Base-by-base conservation (phyloP, 2,329 filamentous ascomycete genomes). In the Fragosphaeria purpurea region DNA sequence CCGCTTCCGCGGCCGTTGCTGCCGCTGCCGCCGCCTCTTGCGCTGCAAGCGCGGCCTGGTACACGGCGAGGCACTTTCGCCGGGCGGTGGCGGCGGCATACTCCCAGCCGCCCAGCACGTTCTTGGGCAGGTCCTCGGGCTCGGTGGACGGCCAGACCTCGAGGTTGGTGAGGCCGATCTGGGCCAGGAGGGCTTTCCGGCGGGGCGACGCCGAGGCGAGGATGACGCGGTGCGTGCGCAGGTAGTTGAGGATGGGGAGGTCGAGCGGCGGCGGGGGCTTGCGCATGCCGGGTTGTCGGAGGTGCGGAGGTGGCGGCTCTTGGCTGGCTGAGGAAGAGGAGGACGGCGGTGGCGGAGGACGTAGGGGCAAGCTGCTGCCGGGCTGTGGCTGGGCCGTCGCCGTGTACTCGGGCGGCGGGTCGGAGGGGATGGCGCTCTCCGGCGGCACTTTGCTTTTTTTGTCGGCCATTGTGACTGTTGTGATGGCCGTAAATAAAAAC, bases 171-270 rank as follows among this genome's bases (percentile, higher is more conserved):
- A 97, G 79, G 57, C 90, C 89, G 66, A 85, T 81, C 68, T 85
- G 83, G 46, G 80, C 79, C 41, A 98, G 79, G 8, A 98, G 80
- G 56, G 87, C 83, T 66, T 83, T 86, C 49, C 93, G 79, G 43
- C 93, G 78, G 0, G 93, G 93, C 1, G 90, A 96, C 22, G 86
- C 82, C 3, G 90, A 96, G 48, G 93, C 93, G 33, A 98, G 83
- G 58, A 98, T 86, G 6, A 95, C 82, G 56, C 91, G 78, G 66
- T 86, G 88, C 50, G 78, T 78, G 61, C 85, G 82, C 56, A 98
- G 79, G 61, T 83, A 74, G 60, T 79, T 79, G 53, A 98, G 72
- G 50, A 89, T 83, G 12, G 91, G 90, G 13, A 97, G 76, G 54
- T 88, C 77, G 55, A 97, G 79, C 1, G 86, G 86, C 42, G 79